Conservation (phyloP, 2,329 filamentous ascomycete species). For the Penicillium sp. region DNA sequence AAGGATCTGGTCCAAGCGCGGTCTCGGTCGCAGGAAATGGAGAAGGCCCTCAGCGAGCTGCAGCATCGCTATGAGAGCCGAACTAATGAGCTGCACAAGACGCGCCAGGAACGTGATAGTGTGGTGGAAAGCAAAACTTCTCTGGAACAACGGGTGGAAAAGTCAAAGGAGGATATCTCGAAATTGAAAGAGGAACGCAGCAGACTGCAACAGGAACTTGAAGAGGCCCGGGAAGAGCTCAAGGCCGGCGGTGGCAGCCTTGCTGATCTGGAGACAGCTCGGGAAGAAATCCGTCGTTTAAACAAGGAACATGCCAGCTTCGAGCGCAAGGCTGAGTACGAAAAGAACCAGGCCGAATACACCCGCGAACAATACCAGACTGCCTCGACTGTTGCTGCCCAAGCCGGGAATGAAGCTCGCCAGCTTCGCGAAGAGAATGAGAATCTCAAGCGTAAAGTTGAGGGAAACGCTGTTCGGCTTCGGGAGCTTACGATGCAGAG, state of each 20-base stretch:
- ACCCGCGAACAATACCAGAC: constrained; percentile 48
- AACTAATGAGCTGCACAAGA: constrained; percentile 37
- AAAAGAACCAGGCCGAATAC: constrained; percentile 46
- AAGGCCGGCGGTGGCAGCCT: constrained; percentile 41
- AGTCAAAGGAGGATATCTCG: constrained; percentile 37
- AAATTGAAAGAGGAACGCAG: constrained; percentile 44
- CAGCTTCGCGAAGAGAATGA: constrained; percentile 40
- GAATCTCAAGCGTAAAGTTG: constrained; percentile 36
- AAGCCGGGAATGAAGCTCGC: constrained; percentile 39
- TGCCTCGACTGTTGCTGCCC: constrained; percentile 45
- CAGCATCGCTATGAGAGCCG: constrained; percentile 48
- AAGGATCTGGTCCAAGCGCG: constrained; percentile 26
- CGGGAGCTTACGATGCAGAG: constrained; percentile 39
- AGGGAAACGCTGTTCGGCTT: constrained; percentile 37
- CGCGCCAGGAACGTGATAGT: constrained; percentile 37
- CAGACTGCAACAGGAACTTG: constrained; percentile 38
- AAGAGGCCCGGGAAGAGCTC: constrained; percentile 39
- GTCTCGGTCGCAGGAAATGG: constrained; percentile 32
- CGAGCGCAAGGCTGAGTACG: constrained; percentile 41
- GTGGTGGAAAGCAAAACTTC: constrained; percentile 30
- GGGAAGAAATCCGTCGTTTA: constrained; percentile 40
- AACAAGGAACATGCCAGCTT: constrained; percentile 36
- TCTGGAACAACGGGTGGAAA: constrained; percentile 34
- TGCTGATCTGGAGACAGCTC: constrained; percentile 42
- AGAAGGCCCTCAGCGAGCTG: constrained; percentile 34